These are phyloP conservation scores for Penicillium sp. DNA, from an alignment of 2,329 filamentous ascomycete genomes.

Conservation along the genomic window DNA sequence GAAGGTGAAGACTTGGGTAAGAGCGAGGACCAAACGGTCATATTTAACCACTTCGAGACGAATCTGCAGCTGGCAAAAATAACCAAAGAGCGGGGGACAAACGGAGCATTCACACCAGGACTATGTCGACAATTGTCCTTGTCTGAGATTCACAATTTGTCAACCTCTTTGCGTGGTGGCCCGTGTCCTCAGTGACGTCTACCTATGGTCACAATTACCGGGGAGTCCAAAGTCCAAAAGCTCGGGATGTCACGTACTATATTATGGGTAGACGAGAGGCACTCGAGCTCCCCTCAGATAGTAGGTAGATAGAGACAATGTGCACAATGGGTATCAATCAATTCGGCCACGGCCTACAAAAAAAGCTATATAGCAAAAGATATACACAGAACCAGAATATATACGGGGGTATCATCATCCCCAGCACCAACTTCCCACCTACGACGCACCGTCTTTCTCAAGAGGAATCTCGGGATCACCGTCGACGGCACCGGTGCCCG, in stretches of 20 bases:
- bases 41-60: no score
- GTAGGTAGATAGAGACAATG: background rate
- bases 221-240: no score
- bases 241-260: background rate
- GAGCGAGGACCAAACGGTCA: no score
- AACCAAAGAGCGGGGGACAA: no score
- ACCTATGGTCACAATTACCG: no score
- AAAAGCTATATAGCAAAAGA: background rate
- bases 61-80: no score
- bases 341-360: background rate
- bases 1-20: no score
- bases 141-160: no score
- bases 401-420: background rate
- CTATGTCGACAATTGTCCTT: no score
- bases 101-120: no score
- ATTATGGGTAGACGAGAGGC: background rate
- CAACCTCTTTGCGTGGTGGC: no score
- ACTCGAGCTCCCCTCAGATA: background rate
- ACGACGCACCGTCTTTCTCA: background rate
- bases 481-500: conserved; percentile 24
- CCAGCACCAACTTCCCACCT: background rate
- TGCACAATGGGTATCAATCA: conserved; percentile 1
- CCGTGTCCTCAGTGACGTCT: no score
- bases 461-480: conserved; percentile 1
- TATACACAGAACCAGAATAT: background rate